These are phyloP conservation scores for Amaranthus palmeri DNA, from an alignment of 148 eudicot species.

Conservation along the genomic window DNA sequence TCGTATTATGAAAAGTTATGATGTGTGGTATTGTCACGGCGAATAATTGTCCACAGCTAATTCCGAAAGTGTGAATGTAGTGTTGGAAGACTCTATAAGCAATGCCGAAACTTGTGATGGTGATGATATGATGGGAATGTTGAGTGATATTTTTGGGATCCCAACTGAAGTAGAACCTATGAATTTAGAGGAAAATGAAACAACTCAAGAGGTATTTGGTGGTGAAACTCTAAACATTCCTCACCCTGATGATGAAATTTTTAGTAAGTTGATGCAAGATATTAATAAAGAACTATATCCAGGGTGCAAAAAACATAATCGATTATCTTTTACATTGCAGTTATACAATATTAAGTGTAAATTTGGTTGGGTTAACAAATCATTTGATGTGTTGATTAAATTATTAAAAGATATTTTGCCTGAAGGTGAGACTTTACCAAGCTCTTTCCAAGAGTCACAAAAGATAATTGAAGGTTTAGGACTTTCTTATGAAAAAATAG, in stretches of 20 bases:
- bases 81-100: too few species aligned
- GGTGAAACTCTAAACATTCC: not conserved
- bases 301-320: not conserved
- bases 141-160: not conserved
- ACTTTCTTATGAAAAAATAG: slow-evolving; percentile 4
- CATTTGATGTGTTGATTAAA: slow-evolving; percentile 4
- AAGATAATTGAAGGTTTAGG: not conserved
- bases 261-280: not conserved
- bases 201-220: too few species aligned
- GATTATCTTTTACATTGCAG: slow-evolving; percentile 1
- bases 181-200: not conserved
- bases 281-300: not conserved
- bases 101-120: too few species aligned
- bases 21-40: too few species aligned
- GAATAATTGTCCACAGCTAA: too few species aligned
- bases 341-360: not conserved
- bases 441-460: not conserved
- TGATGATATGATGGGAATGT: slow-evolving; percentile 1
- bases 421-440: not conserved
- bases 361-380: not conserved
- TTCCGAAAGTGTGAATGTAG: too few species aligned
- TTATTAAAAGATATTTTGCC: not conserved
- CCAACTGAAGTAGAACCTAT: too few species aligned
- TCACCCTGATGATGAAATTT: not conserved
- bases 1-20: not conserved